Evolutionary conservation across 129 eudicot species (phyloP).

Genomic region (Mikania micrantha): DNA sequence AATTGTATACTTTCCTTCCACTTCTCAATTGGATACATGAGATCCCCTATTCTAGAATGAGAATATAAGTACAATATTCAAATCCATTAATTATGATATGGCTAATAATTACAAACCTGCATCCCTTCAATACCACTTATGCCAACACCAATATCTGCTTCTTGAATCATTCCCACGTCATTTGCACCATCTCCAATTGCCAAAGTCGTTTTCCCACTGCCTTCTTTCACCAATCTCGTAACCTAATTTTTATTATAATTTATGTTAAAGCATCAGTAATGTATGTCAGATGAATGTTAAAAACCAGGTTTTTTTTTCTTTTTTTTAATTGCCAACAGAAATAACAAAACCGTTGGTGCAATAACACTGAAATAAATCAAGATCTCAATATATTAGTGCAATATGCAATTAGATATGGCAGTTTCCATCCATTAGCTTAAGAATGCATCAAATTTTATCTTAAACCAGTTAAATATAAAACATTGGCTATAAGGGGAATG

Average conservation of each 20-base stretch:
- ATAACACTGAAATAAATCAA: neutral
- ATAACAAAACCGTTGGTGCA: neutral
- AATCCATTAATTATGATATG: too few relatives aligned
- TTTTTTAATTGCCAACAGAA: neutral
- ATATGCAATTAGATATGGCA: neutral
- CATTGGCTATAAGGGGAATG: neutral
- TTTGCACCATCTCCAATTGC: conserved; percentile 99
- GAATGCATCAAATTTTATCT: neutral
- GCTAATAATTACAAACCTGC: conserved; percentile 88
- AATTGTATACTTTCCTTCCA: too few relatives aligned
- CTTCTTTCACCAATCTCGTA: conserved; percentile 92
- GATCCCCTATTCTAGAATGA: too few relatives aligned
- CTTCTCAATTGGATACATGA: too few relatives aligned
- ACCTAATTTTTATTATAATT: conserved; percentile 56
- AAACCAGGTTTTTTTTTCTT: too few relatives aligned
- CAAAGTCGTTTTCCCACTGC: conserved; percentile 95
- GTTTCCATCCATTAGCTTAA: neutral
- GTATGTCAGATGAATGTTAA: neutral
- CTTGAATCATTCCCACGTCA: conserved; percentile 99
- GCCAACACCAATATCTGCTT: conserved; percentile 99
- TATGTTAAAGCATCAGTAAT: neutral
- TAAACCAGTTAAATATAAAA: neutral
- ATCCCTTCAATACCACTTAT: conserved; percentile 98
- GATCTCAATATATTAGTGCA: neutral
- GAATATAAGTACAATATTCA: too few relatives aligned